phyloP scores from a whole-genome alignment of 768 basidiomycete species.

The Strobilomyces confusus region DNA sequence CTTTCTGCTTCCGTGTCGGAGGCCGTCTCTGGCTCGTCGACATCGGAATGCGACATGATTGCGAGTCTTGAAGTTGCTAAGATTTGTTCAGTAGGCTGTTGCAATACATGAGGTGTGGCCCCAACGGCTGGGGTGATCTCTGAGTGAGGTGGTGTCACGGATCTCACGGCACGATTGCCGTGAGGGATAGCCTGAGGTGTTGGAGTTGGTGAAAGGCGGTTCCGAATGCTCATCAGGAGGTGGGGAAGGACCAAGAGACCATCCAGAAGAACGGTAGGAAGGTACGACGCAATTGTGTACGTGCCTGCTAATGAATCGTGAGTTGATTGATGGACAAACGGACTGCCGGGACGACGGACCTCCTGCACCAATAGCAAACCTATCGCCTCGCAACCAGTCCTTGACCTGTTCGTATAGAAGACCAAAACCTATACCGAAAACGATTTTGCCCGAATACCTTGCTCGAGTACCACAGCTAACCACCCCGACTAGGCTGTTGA shows the following conservation, averaged over 20 bases:
- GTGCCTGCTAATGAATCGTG: conserved; percentile 51
- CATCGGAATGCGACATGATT: conserved; percentile 3
- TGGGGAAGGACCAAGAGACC: conserved; percentile 63
- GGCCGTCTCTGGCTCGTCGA: conserved; percentile 38
- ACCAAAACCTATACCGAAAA: conserved; percentile 45
- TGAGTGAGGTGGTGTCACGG: conserved; percentile 14
- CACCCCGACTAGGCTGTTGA: conserved; percentile 53
- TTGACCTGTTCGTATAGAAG: conserved; percentile 36
- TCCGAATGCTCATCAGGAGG: conserved; percentile 57
- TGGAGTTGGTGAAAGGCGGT: conserved; percentile 52
- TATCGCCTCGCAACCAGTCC: conserved; percentile 61
- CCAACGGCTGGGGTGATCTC: conserved; percentile 6
- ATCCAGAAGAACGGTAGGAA: conserved; percentile 65
- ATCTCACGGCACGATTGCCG: conserved; percentile 22
- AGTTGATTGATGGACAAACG: conserved; percentile 1
- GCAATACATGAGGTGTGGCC: not conserved
- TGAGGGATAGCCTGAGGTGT: conserved; percentile 37
- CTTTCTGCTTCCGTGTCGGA: conserved; percentile 73
- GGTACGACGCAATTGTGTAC: conserved; percentile 64
- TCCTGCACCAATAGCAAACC: conserved; percentile 75
- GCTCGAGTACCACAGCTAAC: conserved; percentile 51
- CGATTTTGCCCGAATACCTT: conserved; percentile 35
- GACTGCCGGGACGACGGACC: conserved; percentile 41
- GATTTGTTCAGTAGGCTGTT: not conserved
- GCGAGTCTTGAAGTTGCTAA: conserved; percentile 14